phyloP scores from a whole-genome alignment of 192 early-diverging fungal species.

The Podila epigama region DNA sequence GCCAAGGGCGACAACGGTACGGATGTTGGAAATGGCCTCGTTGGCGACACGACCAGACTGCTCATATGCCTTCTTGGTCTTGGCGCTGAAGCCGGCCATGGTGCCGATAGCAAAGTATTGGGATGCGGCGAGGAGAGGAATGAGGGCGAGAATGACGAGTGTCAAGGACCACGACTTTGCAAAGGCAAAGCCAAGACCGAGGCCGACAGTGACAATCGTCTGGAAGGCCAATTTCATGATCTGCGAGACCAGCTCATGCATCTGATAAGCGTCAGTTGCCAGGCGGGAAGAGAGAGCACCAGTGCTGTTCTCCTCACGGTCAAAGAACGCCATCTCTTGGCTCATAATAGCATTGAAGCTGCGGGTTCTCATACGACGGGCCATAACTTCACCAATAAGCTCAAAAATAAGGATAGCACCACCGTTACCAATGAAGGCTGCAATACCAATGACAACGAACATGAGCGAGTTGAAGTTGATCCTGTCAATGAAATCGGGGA shows the following conservation, averaged over 20 bases:
- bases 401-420: slow-evolving; percentile 35
- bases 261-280: slow-evolving; percentile 78
- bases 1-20: slow-evolving; percentile 83
- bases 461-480: slow-evolving; percentile 58
- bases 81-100: slow-evolving; percentile 49
- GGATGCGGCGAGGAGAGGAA: slow-evolving; percentile 75
- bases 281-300: slow-evolving; percentile 85
- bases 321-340: slow-evolving; percentile 93
- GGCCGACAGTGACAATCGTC: slow-evolving; percentile 27
- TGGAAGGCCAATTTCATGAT: slow-evolving; percentile 62
- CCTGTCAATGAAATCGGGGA: slow-evolving; percentile 6
- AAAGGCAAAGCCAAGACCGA: slow-evolving; percentile 57
- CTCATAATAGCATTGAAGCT: slow-evolving; percentile 67
- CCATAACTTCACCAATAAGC: slow-evolving; percentile 31
- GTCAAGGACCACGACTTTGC: slow-evolving; percentile 65
- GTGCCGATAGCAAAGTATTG: slow-evolving; percentile 68
- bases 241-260: slow-evolving; percentile 64
- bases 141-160: slow-evolving; percentile 66
- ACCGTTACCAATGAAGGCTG: slow-evolving; percentile 53
- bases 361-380: slow-evolving; percentile 39
- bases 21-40: slow-evolving; percentile 85
- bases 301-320: slow-evolving; percentile 72
- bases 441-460: slow-evolving; percentile 56
- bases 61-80: slow-evolving; percentile 72
- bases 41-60: slow-evolving; percentile 73